A percentile compares a stretch with the other conserved stretches of the same genome.
Evolutionary conservation across 768 basidiomycete species (phyloP).

Genomic region (Podaxis rugospora): DNA sequence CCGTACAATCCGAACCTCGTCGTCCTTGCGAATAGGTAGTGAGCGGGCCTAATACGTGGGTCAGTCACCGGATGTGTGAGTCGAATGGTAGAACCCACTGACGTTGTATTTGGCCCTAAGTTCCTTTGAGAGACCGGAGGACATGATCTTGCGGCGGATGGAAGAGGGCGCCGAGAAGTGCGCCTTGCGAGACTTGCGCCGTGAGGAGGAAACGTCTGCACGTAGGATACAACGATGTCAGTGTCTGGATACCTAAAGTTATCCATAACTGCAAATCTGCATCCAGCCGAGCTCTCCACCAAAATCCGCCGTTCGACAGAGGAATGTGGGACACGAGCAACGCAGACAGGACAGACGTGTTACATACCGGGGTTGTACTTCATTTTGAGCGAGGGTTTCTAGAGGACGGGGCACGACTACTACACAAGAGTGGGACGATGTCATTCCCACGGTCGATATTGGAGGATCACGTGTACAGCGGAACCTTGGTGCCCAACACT

Average conservation of each 20-base stretch:
- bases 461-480: conserved; percentile 27
- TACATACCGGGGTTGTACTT: conserved; percentile 82
- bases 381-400: conserved; percentile 55
- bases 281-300: conserved; percentile 50
- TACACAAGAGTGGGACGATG: background rate
- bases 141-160: conserved; percentile 97
- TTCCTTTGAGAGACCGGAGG: conserved; percentile 92
- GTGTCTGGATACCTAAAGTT: conserved; percentile 20
- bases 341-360: conserved; percentile 19
- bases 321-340: conserved; percentile 17
- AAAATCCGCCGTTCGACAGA: conserved; percentile 24
- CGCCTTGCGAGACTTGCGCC: conserved; percentile 97
- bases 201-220: conserved; percentile 83
- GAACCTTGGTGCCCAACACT: conserved; percentile 14
- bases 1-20: conserved; percentile 94
- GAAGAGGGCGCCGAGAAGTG: conserved; percentile 97
- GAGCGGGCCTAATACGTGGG: conserved; percentile 64
- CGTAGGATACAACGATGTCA: conserved; percentile 23
- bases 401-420: conserved; percentile 42
- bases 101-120: conserved; percentile 90
- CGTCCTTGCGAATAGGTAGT: conserved; percentile 94
- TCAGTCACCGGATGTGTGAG: background rate
- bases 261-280: conserved; percentile 22
- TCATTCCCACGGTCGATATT: conserved; percentile 32
- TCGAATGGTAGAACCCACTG: conserved; percentile 24